Evolutionary conservation across 2,329 filamentous ascomycete genomes (phyloP), one percentile per base, ranked within the genome.

Genomic region (Nemania serpens): DNA sequence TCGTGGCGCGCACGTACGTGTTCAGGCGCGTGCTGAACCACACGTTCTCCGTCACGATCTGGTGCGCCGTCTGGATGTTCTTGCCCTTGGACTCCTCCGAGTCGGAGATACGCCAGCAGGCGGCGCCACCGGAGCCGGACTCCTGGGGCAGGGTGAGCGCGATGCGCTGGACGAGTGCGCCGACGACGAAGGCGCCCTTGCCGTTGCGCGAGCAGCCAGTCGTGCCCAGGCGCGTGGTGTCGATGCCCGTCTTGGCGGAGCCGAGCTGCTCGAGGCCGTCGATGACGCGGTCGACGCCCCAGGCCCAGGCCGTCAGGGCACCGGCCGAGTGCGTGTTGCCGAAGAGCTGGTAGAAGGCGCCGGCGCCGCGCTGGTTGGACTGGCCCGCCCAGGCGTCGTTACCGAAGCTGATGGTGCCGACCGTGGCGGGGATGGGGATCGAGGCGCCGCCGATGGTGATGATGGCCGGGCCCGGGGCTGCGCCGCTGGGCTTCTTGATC

Each of bases 131-230:
- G 0, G 84, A 82, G 18, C 85, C 85, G 6, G 83, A 86, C 74
- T 88, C 85, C 71, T 88, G 85, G 0, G 85, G 84, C 37, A 88
- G 78, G 13, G 84, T 86, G 36, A 88, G 78, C 17, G 82, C 84
- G 61, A 88, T 84, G 43, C 85, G 84, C 55, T 77, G 70, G 61
- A 85, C 83, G 20, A 88, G 77, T 2, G 85, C 85, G 15, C 84
- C 84, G 4, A 81, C 82, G n/a, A 88, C 77, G 63, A 88, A 81
- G 33, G 85, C 85, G 12, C 85, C 85, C 75, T 88, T 88, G 58
- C 84, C 85, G 73, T 88, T 86, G 42, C 85, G 82, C 55, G 84
- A 87, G 77, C 85, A 88, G 5, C 86, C 86, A 13, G 84, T 88
- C 1, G 87, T 84, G 49, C 83, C 85, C 18, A 85, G 73, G 2